These are phyloP conservation scores for Torulaspora pretoriensis DNA, from an alignment of 1,139 yeast genomes.

Conservation along the genomic window DNA sequence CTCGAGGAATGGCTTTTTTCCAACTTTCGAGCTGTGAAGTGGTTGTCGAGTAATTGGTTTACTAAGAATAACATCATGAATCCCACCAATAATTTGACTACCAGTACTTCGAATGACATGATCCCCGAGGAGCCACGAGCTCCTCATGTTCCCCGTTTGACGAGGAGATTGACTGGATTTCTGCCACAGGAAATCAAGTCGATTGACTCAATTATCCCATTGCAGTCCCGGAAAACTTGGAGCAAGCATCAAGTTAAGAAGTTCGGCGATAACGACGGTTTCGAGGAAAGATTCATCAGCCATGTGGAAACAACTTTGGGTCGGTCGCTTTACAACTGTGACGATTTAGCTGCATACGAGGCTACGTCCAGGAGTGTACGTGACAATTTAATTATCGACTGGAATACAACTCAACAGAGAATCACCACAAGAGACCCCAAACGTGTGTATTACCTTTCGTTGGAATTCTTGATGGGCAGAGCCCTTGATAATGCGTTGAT, in stretches of 20 bases:
- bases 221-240: constrained; percentile 74
- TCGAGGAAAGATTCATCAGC: constrained; percentile 67
- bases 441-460: constrained; percentile 78
- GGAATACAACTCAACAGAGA: constrained; percentile 91
- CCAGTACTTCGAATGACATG: constrained; percentile 26
- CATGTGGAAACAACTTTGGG: constrained; percentile 91
- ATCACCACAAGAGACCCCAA: constrained; percentile 83
- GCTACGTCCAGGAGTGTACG: constrained; percentile 78
- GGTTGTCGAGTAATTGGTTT: not conserved
- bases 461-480: constrained; percentile 92
- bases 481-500: constrained; percentile 93
- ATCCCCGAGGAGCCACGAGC: constrained; percentile 32
- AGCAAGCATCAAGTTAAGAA: constrained; percentile 54
- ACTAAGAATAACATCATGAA: not conserved
- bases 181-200: constrained; percentile 85
- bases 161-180: constrained; percentile 83
- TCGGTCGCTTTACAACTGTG: constrained; percentile 86
- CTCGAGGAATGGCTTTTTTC: not conserved
- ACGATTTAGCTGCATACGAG: constrained; percentile 86
- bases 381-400: constrained; percentile 75
- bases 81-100: constrained; percentile 2
- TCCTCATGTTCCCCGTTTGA: constrained; percentile 38
- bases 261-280: constrained; percentile 51
- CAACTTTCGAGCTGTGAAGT: not conserved
- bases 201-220: constrained; percentile 77